Base-by-base conservation (phyloP, 2,329 filamentous ascomycete genomes). In the Pseudogymnoascus sp. region DNA sequence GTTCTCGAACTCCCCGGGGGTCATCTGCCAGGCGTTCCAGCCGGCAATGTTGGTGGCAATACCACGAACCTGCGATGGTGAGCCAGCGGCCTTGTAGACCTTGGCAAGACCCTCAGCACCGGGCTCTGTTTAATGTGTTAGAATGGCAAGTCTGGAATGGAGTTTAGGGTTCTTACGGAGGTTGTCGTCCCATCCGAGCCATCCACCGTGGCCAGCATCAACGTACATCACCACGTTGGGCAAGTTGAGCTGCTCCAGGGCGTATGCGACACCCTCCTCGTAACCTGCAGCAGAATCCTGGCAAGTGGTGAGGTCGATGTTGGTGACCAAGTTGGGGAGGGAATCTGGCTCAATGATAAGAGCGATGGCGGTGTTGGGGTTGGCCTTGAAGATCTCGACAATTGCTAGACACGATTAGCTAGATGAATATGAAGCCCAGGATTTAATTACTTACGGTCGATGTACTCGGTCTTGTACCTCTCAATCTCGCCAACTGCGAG, bases 31-130 rank as follows among this genome's bases (percentile, higher is more conserved):
- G 26, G 70, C 71, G 69, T 85, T 85, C 75, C 82, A 85, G 77
- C 83, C 83, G 67, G 82, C 77, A n/a, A 84, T 80, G 72, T 85
- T 85, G 69, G 82, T 84, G 29, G 77, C 81, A 59, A 85, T 75
- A 62, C 82, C 82, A 62, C 83, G 81, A 61, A 85, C 75, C 33
- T 79, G 70, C 17, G 75, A 72, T 15, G 82, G 82, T 33, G 75
- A 77, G 42, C 82, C 78, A 13, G 82, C 78, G 26, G 79, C 74
- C 65, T 77, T 80, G 76, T 80, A 84, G 44, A 83, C 73, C 37
- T 76, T 64, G 3, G 78, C 77, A 65, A 77, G 81, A 46, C 82
- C 71, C 53, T 75, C 65, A 1, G 82, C 82, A 5, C 80, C 80
- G 13, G 78, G 78, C 11, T 68, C 66, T 62, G 40, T 56, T 56